These are phyloP conservation scores for Hyphopichia wangnamkhiaoensis DNA, from an alignment of 1,139 yeast species.

Conservation along the genomic window DNA sequence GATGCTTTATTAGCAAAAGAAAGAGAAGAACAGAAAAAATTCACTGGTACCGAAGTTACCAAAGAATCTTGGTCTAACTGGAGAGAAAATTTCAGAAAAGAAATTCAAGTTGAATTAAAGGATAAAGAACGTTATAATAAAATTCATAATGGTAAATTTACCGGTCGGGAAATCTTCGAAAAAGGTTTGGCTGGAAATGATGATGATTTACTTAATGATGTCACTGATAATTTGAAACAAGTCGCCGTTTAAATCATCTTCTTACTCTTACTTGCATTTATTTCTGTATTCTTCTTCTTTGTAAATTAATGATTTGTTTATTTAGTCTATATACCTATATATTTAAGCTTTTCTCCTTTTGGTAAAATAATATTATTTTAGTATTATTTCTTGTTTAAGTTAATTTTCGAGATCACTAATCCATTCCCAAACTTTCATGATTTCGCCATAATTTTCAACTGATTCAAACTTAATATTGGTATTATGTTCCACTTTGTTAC, in stretches of 20 bases:
- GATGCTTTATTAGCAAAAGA: constrained; percentile 56
- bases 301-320: too few species aligned
- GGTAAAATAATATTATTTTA: too few species aligned
- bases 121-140: constrained; percentile 50
- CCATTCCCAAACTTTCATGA: constrained; percentile 92
- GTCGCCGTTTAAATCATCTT: constrained; percentile 1
- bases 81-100: constrained; percentile 66
- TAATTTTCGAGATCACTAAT: constrained; percentile 51
- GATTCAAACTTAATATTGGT: constrained; percentile 60
- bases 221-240: constrained; percentile 21
- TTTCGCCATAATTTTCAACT: constrained; percentile 80
- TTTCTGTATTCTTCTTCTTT: background rate
- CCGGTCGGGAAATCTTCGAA: constrained; percentile 90
- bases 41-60: constrained; percentile 81
- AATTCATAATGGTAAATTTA: constrained; percentile 74
- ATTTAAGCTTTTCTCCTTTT: too few species aligned
- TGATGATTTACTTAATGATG: constrained; percentile 31
- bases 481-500: constrained; percentile 62
- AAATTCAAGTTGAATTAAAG: constrained; percentile 53
- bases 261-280: background rate
- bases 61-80: constrained; percentile 67
- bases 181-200: constrained; percentile 72
- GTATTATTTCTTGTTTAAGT: too few species aligned
- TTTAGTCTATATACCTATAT: background rate
- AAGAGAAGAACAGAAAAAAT: constrained; percentile 72